Evolutionary conservation across 352 stramenopile genomes (phyloP), one percentile per base, ranked within the genome.

Genomic region (Thalassiosira livingstoniorum): DNA sequence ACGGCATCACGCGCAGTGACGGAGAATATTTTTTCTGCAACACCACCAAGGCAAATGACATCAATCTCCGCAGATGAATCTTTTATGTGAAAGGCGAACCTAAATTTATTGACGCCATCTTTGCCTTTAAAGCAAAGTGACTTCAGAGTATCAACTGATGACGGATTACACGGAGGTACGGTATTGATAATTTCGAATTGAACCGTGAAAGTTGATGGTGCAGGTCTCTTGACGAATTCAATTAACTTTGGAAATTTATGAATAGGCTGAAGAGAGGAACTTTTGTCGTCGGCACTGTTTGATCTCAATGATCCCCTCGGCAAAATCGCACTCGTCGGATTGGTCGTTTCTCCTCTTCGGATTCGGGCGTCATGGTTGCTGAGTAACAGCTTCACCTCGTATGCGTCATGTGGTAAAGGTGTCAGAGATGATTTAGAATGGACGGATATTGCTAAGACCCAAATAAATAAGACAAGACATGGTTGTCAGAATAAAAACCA

Each of bases 1-100:
- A 53, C 53, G 27, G 84, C 35, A 23, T 82, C 71, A 63, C 71
- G 47, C 29, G 54, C 69, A 54, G 32, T 79, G 18, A 75, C 60
- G 13, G 70, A 64, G 32, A 87, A 72, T 29, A 87, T 29, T 23
- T 72, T 55, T 43, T 84, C 75, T 25, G 75, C 81, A 55, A 74
- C 71, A 62, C 47, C 61, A 37, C 81, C 81, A 34, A 82, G 71
- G 75, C 82, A 89, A 76, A 89, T 51, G 1, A 89, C 76, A 58
- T 89, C 82, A 15, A 84, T 75, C 60, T 86, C 73, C n/a, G 78
- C 62, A 4, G 82, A 85, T 61, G 65, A 34, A 76, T 89, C 82
- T 65, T 67, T 74, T 13, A 89, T 69, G 47, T 82, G 78, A 18
- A 89, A 67, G 23, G 78, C 78, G 76, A 89, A 87, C 54, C 73